Evolutionary conservation across 768 basidiomycete species (phyloP).

Genomic region (Tricholoma furcatifolium): DNA sequence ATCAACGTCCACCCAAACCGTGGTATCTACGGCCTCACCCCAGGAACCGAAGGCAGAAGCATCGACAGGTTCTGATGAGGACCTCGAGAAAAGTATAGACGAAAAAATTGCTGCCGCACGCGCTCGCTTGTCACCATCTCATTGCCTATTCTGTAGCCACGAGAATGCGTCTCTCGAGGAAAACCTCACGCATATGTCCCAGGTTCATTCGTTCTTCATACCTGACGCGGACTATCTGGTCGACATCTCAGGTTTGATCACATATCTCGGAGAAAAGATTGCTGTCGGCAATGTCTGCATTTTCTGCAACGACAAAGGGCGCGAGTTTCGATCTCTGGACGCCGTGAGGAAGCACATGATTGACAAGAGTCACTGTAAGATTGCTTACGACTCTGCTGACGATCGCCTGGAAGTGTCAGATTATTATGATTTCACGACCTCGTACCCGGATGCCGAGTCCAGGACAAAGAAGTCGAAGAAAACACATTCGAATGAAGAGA

Average conservation of each 20-base stretch:
- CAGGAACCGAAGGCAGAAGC: constrained; percentile 10
- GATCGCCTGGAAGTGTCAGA: constrained; percentile 89
- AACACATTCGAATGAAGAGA: constrained; percentile 14
- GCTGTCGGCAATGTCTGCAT: constrained; percentile 93
- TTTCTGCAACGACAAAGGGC: constrained; percentile 79
- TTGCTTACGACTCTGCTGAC: constrained; percentile 79
- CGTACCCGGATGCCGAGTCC: constrained; percentile 58
- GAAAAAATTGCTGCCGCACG: constrained; percentile 73
- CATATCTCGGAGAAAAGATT: constrained; percentile 90
- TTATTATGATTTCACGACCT: constrained; percentile 87
- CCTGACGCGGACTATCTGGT: constrained; percentile 91
- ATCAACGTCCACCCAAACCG: constrained; percentile 11
- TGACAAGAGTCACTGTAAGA: constrained; percentile 96
- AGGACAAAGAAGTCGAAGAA: constrained; percentile 24
- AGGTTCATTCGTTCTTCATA: constrained; percentile 89
- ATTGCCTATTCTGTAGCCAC: constrained; percentile 86
- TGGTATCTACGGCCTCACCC: constrained; percentile 15
- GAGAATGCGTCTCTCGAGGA: constrained; percentile 51
- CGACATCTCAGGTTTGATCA: constrained; percentile 78
- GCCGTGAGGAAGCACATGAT: constrained; percentile 95
- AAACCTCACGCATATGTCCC: constrained; percentile 86
- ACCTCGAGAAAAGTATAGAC: constrained; percentile 60
- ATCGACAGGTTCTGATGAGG: constrained; percentile 37
- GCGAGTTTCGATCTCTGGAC: constrained; percentile 80
- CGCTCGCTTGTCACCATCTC: constrained; percentile 53